These are phyloP conservation scores for Eutrema salsugineum DNA, from an alignment of 441 rosid species.

Conservation along the genomic window DNA sequence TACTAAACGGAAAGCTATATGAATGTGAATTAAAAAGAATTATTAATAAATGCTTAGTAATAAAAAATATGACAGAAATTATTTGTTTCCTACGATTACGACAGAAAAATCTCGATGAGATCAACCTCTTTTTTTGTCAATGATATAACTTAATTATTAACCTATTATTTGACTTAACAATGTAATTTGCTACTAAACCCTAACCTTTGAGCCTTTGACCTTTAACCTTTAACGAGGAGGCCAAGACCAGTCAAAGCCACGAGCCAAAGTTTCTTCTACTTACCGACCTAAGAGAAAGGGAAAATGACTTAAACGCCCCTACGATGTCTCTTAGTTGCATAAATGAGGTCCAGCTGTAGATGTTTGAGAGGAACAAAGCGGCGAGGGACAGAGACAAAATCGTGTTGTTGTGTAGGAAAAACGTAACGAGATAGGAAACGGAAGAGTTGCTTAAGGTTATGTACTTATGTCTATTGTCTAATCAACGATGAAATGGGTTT, in stretches of 20 bases:
- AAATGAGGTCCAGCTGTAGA: slow-evolving; percentile 23
- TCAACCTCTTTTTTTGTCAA: neutral
- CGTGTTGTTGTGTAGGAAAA: slow-evolving; percentile 5
- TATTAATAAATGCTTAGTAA: no score
- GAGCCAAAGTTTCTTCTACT: neutral
- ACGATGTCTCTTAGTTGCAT: neutral
- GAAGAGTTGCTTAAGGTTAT: slow-evolving; percentile 11
- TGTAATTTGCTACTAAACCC: neutral
- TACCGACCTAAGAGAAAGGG: neutral
- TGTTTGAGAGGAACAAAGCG: slow-evolving; percentile 23
- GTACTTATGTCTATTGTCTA: no score
- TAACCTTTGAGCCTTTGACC: no score
- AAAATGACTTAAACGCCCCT: neutral
- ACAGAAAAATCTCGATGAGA: slow-evolving; percentile 1
- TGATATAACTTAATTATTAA: no score
- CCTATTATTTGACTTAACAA: neutral
- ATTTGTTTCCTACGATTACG: neutral
- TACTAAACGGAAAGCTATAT: neutral
- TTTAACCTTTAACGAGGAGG: slow-evolving; percentile 5
- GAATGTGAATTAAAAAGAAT: neutral
- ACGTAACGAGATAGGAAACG: neutral
- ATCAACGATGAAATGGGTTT: neutral
- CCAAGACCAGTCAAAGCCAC: slow-evolving; percentile 18
- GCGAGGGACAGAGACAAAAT: slow-evolving; percentile 19
- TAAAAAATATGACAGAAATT: no score